phyloP scores from a whole-genome alignment of 305 asterid species.

The Plantago rigida region DNA sequence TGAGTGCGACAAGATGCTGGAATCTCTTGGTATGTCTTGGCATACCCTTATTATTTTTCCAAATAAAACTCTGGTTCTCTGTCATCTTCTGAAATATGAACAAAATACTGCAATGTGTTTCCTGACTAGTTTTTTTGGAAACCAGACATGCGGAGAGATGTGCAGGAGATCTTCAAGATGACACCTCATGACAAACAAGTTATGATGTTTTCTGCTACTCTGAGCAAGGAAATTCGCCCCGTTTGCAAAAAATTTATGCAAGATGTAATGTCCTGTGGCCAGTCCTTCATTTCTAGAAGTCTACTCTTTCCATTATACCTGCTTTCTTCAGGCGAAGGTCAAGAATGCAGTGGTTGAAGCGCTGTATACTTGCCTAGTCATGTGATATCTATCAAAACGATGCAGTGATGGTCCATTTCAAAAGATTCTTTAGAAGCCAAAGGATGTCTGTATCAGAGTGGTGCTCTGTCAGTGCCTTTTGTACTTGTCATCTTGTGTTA shows the following conservation, averaged over 20 bases:
- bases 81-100: neutral
- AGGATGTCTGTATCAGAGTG: conserved; percentile 13
- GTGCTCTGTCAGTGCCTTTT: conserved; percentile 12
- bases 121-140: neutral
- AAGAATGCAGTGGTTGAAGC: conserved; percentile 48
- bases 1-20: conserved; percentile 92
- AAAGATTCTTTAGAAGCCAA: conserved; percentile 20
- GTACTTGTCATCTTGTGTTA: conserved; percentile 5
- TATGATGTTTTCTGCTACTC: conserved; percentile 91
- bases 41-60: neutral
- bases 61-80: neutral
- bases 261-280: conserved; percentile 90
- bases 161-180: conserved; percentile 84
- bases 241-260: conserved; percentile 91
- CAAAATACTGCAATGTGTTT: conserved; percentile 7
- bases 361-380: conserved; percentile 39
- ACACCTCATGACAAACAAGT: conserved; percentile 95
- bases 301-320: conserved; percentile 49
- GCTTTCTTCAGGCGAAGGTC: conserved; percentile 42
- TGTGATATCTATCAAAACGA: conserved; percentile 31
- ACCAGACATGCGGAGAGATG: conserved; percentile 90
- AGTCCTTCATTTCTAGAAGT: conserved; percentile 56
- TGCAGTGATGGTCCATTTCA: conserved; percentile 28
- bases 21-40: conserved; percentile 62
- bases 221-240: conserved; percentile 88